Conservation (phyloP, 345 rosid genomes). For the Sisymbrium irio region DNA sequence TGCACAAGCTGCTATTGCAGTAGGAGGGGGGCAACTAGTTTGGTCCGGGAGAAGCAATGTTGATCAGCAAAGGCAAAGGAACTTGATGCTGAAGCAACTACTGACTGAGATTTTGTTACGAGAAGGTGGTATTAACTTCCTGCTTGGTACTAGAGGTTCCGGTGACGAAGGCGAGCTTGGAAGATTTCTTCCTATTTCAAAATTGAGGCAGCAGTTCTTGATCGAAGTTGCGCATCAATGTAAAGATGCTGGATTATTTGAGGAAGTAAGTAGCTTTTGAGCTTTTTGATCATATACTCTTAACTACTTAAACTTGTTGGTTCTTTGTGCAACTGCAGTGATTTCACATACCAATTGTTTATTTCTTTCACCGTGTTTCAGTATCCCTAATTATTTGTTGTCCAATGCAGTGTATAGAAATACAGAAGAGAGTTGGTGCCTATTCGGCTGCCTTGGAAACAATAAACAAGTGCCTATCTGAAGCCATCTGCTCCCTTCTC, state of each 20-base stretch:
- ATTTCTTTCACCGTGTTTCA: neutral
- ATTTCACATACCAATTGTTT: neutral
- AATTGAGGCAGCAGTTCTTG: conserved; percentile 72
- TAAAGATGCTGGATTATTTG: conserved; percentile 84
- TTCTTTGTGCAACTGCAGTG: neutral
- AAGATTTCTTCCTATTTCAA: conserved; percentile 62
- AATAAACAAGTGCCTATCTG: conserved; percentile 78
- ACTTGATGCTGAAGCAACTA: conserved; percentile 84
- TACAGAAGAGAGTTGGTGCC: conserved; percentile 90
- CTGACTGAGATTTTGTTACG: conserved; percentile 82
- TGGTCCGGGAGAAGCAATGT: conserved; percentile 77
- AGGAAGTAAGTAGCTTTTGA: conserved; percentile 56
- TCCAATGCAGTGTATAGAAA: conserved; percentile 67
- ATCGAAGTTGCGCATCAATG: conserved; percentile 85
- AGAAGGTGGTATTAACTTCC: conserved; percentile 74
- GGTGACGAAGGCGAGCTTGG: conserved; percentile 94
- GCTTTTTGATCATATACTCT: neutral
- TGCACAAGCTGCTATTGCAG: conserved; percentile 94
- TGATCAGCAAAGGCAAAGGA: conserved; percentile 91
- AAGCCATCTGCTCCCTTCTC: conserved; percentile 67
- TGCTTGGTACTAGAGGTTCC: conserved; percentile 82
- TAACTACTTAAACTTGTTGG: conserved; percentile 1
- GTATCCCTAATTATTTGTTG: neutral
- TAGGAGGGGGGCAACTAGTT: conserved; percentile 85
- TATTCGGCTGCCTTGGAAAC: conserved; percentile 86